phyloP scores from a whole-genome alignment of 805 yeast genomes.

The Cephaloascus fragrans region DNA sequence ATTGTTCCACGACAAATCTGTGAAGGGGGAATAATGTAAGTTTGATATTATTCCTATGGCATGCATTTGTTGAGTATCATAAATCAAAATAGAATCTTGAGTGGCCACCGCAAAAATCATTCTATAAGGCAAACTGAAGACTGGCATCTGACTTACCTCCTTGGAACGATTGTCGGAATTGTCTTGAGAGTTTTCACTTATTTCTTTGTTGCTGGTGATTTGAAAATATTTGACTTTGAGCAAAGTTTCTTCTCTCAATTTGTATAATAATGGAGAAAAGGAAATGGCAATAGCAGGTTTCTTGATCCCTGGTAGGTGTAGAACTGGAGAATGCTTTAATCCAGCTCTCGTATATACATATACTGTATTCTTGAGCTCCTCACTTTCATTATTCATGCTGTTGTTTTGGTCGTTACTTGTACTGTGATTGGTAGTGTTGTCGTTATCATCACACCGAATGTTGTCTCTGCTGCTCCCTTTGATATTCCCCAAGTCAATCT shows the following conservation, averaged over 20 bases:
- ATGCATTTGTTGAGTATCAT: constrained; percentile 60
- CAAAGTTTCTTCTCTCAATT: constrained; percentile 12
- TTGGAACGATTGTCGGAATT: not conserved
- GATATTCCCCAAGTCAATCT: no score
- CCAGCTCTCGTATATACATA: constrained; percentile 71
- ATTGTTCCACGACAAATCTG: constrained; percentile 78
- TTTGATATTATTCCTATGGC: constrained; percentile 73
- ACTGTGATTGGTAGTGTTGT: constrained; percentile 4
- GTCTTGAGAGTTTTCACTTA: constrained; percentile 1
- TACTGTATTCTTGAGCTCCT: constrained; percentile 56
- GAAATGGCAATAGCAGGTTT: constrained; percentile 80
- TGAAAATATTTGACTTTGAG: constrained; percentile 1
- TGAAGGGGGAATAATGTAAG: constrained; percentile 79
- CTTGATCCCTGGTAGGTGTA: constrained; percentile 67
- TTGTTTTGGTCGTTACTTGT: not conserved
- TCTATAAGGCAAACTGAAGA: constrained; percentile 59
- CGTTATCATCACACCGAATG: constrained; percentile 2
- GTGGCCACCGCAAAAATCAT: constrained; percentile 92
- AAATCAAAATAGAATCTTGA: constrained; percentile 71
- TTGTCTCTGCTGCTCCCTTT: constrained; percentile 8
- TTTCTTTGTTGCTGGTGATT: not conserved
- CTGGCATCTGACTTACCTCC: no score
- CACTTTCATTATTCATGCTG: constrained; percentile 6
- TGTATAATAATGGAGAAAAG: constrained; percentile 63
- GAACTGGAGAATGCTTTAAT: constrained; percentile 59